Percentiles rank a stretch among this genome's conserved stretches.
phyloP scores from a whole-genome alignment of 768 basidiomycete species.

The Sarcomyxa edulis region DNA sequence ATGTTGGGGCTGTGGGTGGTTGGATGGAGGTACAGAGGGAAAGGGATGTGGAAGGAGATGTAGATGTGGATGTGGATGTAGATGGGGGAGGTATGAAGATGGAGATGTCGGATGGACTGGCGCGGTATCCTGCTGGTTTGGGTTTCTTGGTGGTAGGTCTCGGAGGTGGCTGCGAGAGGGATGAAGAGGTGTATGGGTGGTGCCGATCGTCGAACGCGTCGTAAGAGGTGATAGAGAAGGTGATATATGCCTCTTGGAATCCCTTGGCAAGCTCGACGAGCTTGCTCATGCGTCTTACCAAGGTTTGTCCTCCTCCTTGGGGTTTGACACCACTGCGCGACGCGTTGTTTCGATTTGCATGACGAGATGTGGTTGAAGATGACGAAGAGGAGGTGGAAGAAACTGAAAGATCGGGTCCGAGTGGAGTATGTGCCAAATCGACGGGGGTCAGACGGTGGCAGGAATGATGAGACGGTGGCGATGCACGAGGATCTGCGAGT shows the following conservation, averaged over 20 bases:
- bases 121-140: conserved; percentile 38
- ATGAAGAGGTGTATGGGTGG: too few relatives aligned
- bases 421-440: conserved; percentile 30
- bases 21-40: conserved; percentile 36
- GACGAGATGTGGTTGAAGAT: too few relatives aligned
- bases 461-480: conserved; percentile 20
- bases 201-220: conserved; percentile 2
- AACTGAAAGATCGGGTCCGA: conserved; percentile 8
- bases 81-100: conserved; percentile 25
- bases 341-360: too few relatives aligned
- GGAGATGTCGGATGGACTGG: conserved; percentile 34
- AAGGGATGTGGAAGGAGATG: conserved; percentile 5
- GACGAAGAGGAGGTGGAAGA: neutral
- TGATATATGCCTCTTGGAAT: conserved; percentile 54
- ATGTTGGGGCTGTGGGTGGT: conserved; percentile 24
- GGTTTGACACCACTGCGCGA: too few relatives aligned
- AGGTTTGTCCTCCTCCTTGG: conserved; percentile 13
- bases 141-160: conserved; percentile 12
- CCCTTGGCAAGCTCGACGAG: conserved; percentile 49
- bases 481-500: conserved; percentile 8
- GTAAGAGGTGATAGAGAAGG: conserved; percentile 39
- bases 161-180: too few relatives aligned
- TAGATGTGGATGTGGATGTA: conserved; percentile 5
- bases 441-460: conserved; percentile 28
- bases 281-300: conserved; percentile 24